Evolutionary conservation across 257 asterid genomes (phyloP).

Genomic region (Dorcoceras hygrometricum): DNA sequence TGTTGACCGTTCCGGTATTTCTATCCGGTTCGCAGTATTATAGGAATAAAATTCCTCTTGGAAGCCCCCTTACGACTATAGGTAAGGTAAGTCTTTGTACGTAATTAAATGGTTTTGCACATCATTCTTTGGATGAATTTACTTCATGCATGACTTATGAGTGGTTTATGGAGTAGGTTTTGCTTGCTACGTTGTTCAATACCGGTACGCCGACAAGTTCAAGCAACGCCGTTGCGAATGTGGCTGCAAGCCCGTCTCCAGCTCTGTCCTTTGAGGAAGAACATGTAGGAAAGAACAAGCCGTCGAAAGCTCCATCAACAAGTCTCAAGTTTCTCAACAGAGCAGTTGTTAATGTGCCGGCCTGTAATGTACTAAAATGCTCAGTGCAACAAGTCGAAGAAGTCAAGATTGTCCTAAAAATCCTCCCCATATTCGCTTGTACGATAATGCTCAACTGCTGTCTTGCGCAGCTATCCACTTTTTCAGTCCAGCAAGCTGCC

Average conservation of each 20-base stretch:
- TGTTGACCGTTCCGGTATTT: constrained; percentile 61
- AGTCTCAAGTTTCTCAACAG: constrained; percentile 56
- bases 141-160: neutral
- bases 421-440: constrained; percentile 79
- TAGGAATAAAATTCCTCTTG: constrained; percentile 59
- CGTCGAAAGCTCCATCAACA: constrained; percentile 32
- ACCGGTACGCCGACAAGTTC: constrained; percentile 40
- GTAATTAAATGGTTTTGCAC: neutral
- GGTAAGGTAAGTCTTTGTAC: constrained; percentile 39
- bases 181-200: constrained; percentile 46
- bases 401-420: constrained; percentile 68
- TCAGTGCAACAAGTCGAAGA: constrained; percentile 70
- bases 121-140: neutral
- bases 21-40: constrained; percentile 61
- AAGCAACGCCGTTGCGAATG: constrained; percentile 47
- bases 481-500: constrained; percentile 95
- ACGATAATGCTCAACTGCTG: constrained; percentile 84
- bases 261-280: constrained; percentile 26
- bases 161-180: constrained; percentile 35
- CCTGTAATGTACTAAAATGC: constrained; percentile 34
- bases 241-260: constrained; percentile 47
- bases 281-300: neutral
- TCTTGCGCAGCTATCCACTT: constrained; percentile 88
- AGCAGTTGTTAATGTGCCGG: constrained; percentile 37
- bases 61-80: constrained; percentile 73